Evolutionary conservation across 2,329 filamentous ascomycete species (phyloP), one percentile per base, ranked within the genome.

Genomic region (Sclerotinia sclerotiorum): DNA sequence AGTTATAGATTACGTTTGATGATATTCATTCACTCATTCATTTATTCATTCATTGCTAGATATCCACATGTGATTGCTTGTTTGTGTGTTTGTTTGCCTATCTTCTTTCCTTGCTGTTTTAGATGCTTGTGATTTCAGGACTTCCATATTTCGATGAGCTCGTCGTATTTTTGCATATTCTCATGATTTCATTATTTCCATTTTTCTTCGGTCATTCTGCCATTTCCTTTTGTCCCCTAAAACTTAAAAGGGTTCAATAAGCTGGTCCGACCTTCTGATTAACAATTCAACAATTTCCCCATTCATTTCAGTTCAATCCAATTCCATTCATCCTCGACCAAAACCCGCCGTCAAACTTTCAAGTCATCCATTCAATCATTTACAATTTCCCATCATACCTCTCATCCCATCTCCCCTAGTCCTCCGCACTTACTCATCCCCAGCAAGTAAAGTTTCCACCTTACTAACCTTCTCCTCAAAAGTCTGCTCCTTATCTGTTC

Each of bases 391-490:
- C 24, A 5, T 51, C 29, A 32, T 27, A 5, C 29, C 32, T 17
- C 21, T 49, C 13, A 51, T 19, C 21, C 42, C 0, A 24, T 7
- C 46, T 21, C 4, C 17, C 19, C 10, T 52, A 15, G 21, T 17
- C 44, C 6, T 32, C 7, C 21, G 35, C 49, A 42, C 66, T 68
- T 17, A 42, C 19, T 51, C 65, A 65, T 75, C 74, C n/a, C 68
- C 68, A 21, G 74, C 73, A 54, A 77, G 72, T 29, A 77, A 75
- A 49, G 71, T 73, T 62, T 77, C 70, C 4, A 77, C 76, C 58
- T 77, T 77, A 10, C 61, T 57, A 2, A 77, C 76, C 54, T 77
- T 77, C 60, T 77, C 74, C 0, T 70, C 66, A 68, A 77, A 77
- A 46, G 73, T 72, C 52, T 77, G 76, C 27, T 69, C 69, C 68